Conservation (phyloP, 2,329 filamentous ascomycete genomes). For the Parafenestella ontariensis region DNA sequence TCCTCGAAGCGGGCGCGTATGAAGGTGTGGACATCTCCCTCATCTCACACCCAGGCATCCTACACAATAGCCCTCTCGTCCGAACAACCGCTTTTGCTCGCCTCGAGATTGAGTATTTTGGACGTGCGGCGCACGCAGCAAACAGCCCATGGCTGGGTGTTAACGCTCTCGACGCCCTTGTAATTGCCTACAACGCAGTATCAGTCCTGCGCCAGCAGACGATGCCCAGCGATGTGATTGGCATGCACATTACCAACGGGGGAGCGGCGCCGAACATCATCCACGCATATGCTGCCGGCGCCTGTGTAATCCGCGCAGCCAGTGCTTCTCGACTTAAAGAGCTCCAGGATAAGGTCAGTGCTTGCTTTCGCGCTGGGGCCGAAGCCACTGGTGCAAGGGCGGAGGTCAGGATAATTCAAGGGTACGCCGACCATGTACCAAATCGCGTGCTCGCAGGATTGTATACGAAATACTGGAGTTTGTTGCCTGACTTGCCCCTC, state of each 20-base stretch:
- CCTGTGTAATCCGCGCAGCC: slow-evolving; percentile 47
- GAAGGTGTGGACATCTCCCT: slow-evolving; percentile 41
- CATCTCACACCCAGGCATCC: slow-evolving; percentile 53
- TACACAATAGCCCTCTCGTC: slow-evolving; percentile 57
- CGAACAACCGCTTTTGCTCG: slow-evolving; percentile 12
- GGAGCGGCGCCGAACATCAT: slow-evolving; percentile 48
- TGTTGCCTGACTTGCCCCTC: slow-evolving; percentile 18
- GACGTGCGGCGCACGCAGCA: slow-evolving; percentile 34
- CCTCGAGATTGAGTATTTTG: slow-evolving; percentile 18
- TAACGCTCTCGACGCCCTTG: slow-evolving; percentile 27
- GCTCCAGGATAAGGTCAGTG: slow-evolving; percentile 39
- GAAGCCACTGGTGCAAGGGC: slow-evolving; percentile 60
- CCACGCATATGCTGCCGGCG: slow-evolving; percentile 48
- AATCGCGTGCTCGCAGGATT: slow-evolving; percentile 56
- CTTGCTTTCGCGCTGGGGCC: slow-evolving; percentile 58
- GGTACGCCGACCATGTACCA: slow-evolving; percentile 64
- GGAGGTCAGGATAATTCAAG: slow-evolving; percentile 51
- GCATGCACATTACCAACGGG: slow-evolving; percentile 40
- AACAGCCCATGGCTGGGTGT: slow-evolving; percentile 42
- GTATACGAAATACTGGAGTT: slow-evolving; percentile 41
- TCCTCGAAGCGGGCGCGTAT: slow-evolving; percentile 54
- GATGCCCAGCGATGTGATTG: slow-evolving; percentile 49
- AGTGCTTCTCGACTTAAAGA: slow-evolving; percentile 36
- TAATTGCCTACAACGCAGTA: slow-evolving; percentile 21
- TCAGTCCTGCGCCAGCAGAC: slow-evolving; percentile 51